Conservation (phyloP, 2,329 filamentous ascomycete genomes). For the Colletotrichum shisoi region DNA sequence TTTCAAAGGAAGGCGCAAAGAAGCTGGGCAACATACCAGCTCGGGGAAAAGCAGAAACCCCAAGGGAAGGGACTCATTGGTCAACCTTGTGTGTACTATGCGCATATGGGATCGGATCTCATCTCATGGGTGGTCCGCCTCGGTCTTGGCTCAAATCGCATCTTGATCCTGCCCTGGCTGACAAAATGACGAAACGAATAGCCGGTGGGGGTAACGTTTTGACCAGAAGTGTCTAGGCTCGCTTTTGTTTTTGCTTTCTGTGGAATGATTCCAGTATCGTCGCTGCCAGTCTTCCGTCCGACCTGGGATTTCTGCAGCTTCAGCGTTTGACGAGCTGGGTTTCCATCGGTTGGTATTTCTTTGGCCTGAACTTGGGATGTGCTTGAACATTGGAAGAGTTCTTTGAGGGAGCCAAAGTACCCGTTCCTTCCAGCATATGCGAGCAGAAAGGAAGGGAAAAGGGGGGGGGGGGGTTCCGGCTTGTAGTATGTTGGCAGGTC, state of each 20-base stretch:
- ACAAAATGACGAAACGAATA: background rate
- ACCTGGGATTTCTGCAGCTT: background rate
- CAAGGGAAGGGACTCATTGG: background rate
- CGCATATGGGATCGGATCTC: background rate
- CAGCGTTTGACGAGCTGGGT: background rate
- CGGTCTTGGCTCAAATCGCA: background rate
- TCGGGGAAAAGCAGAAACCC: background rate
- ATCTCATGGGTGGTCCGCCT: background rate
- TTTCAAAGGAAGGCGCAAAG: no score
- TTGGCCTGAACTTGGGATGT: background rate
- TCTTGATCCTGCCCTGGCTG: background rate
- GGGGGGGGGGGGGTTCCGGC: background rate
- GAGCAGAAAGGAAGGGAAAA: background rate
- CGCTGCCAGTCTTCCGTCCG: background rate
- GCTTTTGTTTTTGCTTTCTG: no score
- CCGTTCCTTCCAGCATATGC: background rate
- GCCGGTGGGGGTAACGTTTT: background rate
- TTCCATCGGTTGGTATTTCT: background rate
- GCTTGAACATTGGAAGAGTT: background rate
- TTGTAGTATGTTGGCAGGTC: background rate
- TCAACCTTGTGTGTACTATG: background rate
- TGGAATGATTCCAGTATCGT: background rate
- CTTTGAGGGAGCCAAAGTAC: no score
- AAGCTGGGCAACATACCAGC: background rate
- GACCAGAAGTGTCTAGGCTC: background rate